Percentiles rank a stretch among this genome's conserved stretches.
phyloP scores from a whole-genome alignment of 495 filamentous ascomycete species.

The Podospora appendiculata region DNA sequence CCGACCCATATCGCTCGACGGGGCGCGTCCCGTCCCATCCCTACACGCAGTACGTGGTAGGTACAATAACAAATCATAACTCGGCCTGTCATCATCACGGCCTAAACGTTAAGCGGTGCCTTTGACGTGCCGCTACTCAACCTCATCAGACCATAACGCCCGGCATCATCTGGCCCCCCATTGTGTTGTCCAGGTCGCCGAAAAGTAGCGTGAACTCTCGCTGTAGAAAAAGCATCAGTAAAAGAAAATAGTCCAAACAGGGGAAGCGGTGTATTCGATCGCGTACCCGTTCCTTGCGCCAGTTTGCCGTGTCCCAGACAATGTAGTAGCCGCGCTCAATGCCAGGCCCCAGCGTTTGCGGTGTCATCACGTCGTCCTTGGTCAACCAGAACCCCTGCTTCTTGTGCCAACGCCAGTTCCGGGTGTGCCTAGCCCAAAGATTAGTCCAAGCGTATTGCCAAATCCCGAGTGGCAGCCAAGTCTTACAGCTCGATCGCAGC shows the following conservation, averaged over 20 bases:
- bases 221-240: conserved; percentile 33
- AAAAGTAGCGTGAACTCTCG: conserved; percentile 75
- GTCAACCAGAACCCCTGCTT: conserved; percentile 83
- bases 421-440: conserved; percentile 32
- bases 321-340: conserved; percentile 84
- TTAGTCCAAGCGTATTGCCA: too few relatives aligned
- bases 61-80: too few relatives aligned
- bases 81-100: too few relatives aligned
- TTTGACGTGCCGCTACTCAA: too few relatives aligned
- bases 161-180: background rate
- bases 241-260: background rate
- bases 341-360: conserved; percentile 55
- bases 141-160: background rate
- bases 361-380: conserved; percentile 70
- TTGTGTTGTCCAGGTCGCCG: conserved; percentile 57
- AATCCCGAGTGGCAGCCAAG: too few relatives aligned
- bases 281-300: conserved; percentile 77
- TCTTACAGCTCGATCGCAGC: conserved; percentile 72
- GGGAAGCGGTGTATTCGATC: background rate
- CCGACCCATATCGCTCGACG: too few relatives aligned
- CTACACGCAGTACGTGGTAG: too few relatives aligned
- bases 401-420: conserved; percentile 93
- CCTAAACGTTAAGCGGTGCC: too few relatives aligned
- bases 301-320: conserved; percentile 76
- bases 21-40: too few relatives aligned